Evolutionary conservation across 108 stramenopile genomes (phyloP).

Genomic region (Pseudonitzschia multiseries): DNA sequence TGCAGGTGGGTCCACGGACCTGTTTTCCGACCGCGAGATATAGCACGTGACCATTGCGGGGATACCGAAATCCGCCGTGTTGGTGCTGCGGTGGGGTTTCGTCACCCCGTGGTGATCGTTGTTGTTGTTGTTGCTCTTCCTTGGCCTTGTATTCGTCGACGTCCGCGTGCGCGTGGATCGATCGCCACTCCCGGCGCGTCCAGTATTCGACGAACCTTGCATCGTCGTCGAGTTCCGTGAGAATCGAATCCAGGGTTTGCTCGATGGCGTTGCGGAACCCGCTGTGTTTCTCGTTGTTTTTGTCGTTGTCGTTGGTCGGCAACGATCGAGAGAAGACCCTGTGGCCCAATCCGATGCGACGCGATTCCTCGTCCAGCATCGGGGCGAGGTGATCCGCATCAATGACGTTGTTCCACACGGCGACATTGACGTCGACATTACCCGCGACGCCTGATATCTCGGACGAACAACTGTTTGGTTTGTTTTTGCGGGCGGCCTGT

Average conservation of each 20-base stretch:
- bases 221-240: conserved; percentile 15
- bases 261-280: conserved; percentile 24
- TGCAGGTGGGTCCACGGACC: conserved; percentile 67
- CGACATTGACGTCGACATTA: background rate
- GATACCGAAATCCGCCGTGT: conserved; percentile 47
- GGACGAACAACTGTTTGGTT: too few relatives aligned
- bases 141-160: conserved; percentile 62
- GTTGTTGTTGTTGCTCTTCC: conserved; percentile 27
- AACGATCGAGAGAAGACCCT: conserved; percentile 14
- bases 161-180: conserved; percentile 80
- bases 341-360: conserved; percentile 24
- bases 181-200: conserved; percentile 69
- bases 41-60: conserved; percentile 69
- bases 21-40: conserved; percentile 61
- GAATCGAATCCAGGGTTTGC: conserved; percentile 20
- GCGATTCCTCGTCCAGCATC: conserved; percentile 20
- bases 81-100: background rate
- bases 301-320: background rate
- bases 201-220: conserved; percentile 71
- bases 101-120: background rate
- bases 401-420: conserved; percentile 31
- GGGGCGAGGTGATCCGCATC: background rate
- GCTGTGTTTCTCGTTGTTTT: background rate
- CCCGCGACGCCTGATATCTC: too few relatives aligned
- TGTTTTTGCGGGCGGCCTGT: background rate